Conservation (phyloP, 495 filamentous ascomycete species). For the Penicillium egyptiacum region DNA sequence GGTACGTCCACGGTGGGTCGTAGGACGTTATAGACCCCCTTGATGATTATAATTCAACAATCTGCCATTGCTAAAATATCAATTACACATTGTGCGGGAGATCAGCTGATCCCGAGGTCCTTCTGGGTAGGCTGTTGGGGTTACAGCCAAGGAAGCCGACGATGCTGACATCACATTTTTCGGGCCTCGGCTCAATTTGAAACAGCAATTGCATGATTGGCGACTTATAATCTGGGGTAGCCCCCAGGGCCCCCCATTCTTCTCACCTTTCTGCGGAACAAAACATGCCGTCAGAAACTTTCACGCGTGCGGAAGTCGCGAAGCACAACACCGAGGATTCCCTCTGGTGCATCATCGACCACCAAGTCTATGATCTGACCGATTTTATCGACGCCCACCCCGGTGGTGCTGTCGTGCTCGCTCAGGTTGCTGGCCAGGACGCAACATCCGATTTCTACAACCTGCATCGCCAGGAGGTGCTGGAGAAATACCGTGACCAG, state of each 20-base stretch:
- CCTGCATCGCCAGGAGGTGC: conserved; percentile 61
- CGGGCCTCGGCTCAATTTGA: conserved; percentile 16
- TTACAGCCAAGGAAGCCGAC: background rate
- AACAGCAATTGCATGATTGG: conserved; percentile 11
- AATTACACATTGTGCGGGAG: background rate
- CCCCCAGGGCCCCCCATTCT: background rate
- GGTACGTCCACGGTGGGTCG: background rate
- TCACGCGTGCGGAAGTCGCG: conserved; percentile 50
- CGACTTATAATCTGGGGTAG: conserved; percentile 11
- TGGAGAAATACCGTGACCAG: conserved; percentile 65
- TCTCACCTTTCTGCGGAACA: background rate
- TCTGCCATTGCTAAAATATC: background rate
- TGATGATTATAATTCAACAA: background rate
- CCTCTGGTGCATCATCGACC: conserved; percentile 59
- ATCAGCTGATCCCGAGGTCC: background rate
- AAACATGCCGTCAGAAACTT: conserved; percentile 31
- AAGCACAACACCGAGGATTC: conserved; percentile 56
- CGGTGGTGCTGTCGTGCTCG: conserved; percentile 55
- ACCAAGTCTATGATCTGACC: conserved; percentile 60
- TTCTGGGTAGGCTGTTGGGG: background rate
- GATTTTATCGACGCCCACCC: conserved; percentile 60
- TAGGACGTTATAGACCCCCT: background rate
- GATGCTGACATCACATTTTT: conserved; percentile 10
- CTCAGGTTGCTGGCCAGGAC: conserved; percentile 57
- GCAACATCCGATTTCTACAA: conserved; percentile 59